Evolutionary conservation across 148 eudicot genomes (phyloP).

Genomic region (Nyssa sinensis): DNA sequence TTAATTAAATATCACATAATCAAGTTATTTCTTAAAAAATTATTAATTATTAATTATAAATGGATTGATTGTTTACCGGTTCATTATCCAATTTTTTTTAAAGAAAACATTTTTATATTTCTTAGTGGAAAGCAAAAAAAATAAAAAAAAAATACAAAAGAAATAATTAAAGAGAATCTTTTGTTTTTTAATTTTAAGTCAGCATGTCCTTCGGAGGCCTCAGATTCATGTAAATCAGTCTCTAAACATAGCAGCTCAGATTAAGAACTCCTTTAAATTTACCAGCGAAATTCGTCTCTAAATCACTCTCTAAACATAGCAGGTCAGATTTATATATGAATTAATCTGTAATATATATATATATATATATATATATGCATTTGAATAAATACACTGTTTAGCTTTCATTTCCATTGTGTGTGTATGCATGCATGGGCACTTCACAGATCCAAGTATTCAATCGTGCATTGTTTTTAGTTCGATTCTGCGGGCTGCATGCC

Average conservation of each 20-base stretch:
- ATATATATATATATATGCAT: too few relatives aligned
- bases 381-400: not conserved
- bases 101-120: too few relatives aligned
- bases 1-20: too few relatives aligned
- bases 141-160: too few relatives aligned
- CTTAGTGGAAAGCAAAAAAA: too few relatives aligned
- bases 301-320: not conserved
- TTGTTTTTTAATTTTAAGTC: not conserved
- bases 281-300: too few relatives aligned
- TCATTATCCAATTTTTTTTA: too few relatives aligned
- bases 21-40: too few relatives aligned
- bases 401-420: constrained; percentile 1
- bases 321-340: not conserved
- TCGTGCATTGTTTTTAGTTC: not conserved
- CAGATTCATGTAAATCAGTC: constrained; percentile 14
- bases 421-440: not conserved
- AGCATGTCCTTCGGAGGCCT: not conserved
- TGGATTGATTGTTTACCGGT: too few relatives aligned
- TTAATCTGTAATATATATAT: not conserved
- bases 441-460: not conserved
- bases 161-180: not conserved
- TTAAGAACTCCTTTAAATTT: too few relatives aligned
- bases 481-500: not conserved
- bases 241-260: too few relatives aligned
- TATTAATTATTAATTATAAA: too few relatives aligned